phyloP scores from a whole-genome alignment of 2,329 filamentous ascomycete species.

The Sporothrix pallida region DNA sequence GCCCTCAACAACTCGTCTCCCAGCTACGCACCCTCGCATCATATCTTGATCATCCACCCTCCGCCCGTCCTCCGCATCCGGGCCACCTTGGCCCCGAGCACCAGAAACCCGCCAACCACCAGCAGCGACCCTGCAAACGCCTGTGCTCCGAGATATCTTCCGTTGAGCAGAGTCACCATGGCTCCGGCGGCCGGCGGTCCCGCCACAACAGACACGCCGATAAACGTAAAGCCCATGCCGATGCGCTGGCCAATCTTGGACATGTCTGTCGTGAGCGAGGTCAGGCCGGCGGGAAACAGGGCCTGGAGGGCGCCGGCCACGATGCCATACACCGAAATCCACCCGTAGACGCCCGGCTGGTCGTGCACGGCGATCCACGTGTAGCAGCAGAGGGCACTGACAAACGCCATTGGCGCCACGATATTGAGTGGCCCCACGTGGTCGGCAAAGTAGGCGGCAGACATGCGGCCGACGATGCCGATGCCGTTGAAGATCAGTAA shows the following conservation, averaged over 20 bases:
- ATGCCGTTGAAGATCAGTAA: constrained; percentile 61
- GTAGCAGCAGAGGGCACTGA: constrained; percentile 47
- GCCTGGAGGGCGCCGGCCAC: constrained; percentile 56
- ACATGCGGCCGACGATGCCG: constrained; percentile 54
- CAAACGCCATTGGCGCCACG: constrained; percentile 52
- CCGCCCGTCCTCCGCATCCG: constrained; percentile 32
- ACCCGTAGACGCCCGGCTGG: constrained; percentile 54
- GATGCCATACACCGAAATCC: constrained; percentile 58
- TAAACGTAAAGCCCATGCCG: constrained; percentile 58
- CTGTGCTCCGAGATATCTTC: constrained; percentile 57
- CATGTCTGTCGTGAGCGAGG: constrained; percentile 57
- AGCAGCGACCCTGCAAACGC: constrained; percentile 56
- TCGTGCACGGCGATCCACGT: constrained; percentile 56
- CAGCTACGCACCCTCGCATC: not conserved
- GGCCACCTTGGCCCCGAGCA: constrained; percentile 34
- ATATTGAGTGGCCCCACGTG: constrained; percentile 59
- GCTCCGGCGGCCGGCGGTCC: constrained; percentile 62
- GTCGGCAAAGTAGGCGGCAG: constrained; percentile 56
- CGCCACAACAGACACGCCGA: constrained; percentile 59
- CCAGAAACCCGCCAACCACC: constrained; percentile 41
- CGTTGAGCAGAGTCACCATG: constrained; percentile 53
- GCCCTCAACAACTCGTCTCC: not conserved
- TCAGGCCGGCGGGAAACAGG: constrained; percentile 58
- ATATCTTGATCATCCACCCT: not conserved
- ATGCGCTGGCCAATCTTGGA: constrained; percentile 61